A percentile compares a stretch with the other conserved stretches of the same genome.
These are phyloP conservation scores for Kitagawia praeruptora DNA, from an alignment of 129 eudicot species.

Conservation along the genomic window DNA sequence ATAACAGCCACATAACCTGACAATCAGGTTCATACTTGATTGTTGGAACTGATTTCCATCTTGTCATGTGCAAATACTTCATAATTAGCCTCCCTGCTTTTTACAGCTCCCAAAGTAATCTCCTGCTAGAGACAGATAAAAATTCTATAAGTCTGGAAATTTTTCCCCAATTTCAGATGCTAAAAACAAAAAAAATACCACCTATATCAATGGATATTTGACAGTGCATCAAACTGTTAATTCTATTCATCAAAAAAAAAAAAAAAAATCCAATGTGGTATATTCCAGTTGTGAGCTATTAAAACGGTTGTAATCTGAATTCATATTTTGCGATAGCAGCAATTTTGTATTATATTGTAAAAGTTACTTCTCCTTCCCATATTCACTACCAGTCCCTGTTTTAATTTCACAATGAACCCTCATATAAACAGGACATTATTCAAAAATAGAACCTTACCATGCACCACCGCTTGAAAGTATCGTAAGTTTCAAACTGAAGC, in stretches of 20 bases:
- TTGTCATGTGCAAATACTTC: no score
- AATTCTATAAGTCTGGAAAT: background rate
- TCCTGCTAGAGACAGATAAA: background rate
- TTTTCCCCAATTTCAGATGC: no score
- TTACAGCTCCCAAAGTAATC: background rate
- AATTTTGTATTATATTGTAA: no score
- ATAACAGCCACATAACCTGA: background rate
- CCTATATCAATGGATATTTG: background rate
- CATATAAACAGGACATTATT: background rate
- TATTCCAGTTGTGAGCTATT: background rate
- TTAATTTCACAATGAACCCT: no score
- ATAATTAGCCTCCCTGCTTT: background rate
- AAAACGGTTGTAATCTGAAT: no score
- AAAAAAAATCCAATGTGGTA: no score
- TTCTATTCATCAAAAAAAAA: no score
- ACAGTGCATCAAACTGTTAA: background rate
- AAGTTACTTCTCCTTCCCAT: no score
- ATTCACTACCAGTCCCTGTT: background rate
- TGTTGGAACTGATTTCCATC: background rate
- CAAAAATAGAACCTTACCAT: slow-evolving; percentile 37
- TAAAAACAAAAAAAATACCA: no score
- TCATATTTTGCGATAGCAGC: no score
- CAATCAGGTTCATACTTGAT: background rate
- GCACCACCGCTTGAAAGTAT: slow-evolving; percentile 79
- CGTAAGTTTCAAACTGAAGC: slow-evolving; percentile 92